These are phyloP conservation scores for Aspergillus arachidicola DNA, from an alignment of 2,329 filamentous ascomycete species.

Conservation along the genomic window DNA sequence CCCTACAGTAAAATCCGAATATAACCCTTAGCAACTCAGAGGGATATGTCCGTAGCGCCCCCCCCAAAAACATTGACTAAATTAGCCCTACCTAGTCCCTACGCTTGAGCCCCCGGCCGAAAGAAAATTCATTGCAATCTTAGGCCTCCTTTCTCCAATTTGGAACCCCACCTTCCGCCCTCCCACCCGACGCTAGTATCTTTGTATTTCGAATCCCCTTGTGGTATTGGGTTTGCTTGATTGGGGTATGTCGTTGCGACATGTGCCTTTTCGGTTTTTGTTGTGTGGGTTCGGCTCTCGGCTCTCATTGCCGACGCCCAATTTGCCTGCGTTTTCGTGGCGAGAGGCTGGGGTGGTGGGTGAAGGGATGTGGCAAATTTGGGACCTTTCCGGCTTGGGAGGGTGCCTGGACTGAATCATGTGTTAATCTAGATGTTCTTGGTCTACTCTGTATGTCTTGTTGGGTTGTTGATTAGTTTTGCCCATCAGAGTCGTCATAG, in stretches of 20 bases:
- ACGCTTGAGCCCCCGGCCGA: slow-evolving; percentile 1
- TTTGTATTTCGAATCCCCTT: not conserved
- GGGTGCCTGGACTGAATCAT: not conserved
- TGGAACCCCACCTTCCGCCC: slow-evolving; percentile 9
- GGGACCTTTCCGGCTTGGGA: not conserved
- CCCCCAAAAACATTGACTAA: not conserved
- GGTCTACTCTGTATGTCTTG: not conserved
- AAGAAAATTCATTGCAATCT: not conserved
- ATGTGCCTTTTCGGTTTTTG: not conserved
- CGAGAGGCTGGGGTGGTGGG: not conserved
- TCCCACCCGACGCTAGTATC: slow-evolving; percentile 12
- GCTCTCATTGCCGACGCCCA: not conserved
- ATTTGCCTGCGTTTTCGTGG: not conserved
- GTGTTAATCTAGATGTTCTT: not conserved
- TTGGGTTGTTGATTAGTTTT: not conserved
- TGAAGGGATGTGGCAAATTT: not conserved
- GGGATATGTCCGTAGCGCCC: not conserved
- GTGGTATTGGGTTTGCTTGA: not conserved
- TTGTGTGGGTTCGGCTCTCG: not conserved
- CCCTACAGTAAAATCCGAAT: not conserved
- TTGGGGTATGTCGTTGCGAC: not conserved
- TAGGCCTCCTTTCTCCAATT: not conserved
- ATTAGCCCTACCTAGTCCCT: not conserved
- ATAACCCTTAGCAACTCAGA: not conserved
- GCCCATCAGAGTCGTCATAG: not conserved